Conservation (phyloP, 1,284 basidiomycete genomes). For the Cutaneotrichosporon sp. region DNA sequence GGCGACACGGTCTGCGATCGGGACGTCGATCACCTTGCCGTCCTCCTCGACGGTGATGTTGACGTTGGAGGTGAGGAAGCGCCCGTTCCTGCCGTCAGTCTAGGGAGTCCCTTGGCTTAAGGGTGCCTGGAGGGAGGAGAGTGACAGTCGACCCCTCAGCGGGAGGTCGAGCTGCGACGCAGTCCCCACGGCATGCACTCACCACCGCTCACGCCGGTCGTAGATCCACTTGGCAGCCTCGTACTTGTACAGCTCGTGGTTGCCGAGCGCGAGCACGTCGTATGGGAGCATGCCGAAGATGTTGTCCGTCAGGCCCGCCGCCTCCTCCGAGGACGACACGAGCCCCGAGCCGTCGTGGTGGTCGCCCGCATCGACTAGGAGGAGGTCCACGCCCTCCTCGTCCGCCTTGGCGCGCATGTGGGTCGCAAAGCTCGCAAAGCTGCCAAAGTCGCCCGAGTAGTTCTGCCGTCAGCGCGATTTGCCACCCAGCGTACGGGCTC, state of each 20-base stretch:
- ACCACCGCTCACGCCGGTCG: conserved; percentile 61
- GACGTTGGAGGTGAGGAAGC: conserved; percentile 79
- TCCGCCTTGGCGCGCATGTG: conserved; percentile 75
- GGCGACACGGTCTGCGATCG: conserved; percentile 61
- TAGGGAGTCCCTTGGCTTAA: no score
- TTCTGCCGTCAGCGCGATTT: conserved; percentile 34
- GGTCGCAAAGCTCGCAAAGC: conserved; percentile 74
- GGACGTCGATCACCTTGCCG: conserved; percentile 48
- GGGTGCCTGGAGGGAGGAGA: no score
- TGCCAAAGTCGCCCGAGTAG: conserved; percentile 68
- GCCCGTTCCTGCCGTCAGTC: conserved; percentile 60
- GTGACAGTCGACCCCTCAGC: no score
- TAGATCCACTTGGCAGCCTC: conserved; percentile 75
- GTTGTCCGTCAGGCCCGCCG: conserved; percentile 73
- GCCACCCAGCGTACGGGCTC: conserved; percentile 44
- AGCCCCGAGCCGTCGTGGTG: conserved; percentile 68
- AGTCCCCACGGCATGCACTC: conserved; percentile 16
- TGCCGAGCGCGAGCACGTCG: conserved; percentile 82
- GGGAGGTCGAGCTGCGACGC: no score
- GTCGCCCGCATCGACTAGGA: conserved; percentile 56
- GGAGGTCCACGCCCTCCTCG: conserved; percentile 44
- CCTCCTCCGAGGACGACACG: conserved; percentile 45
- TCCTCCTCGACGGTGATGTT: conserved; percentile 72
- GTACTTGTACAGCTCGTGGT: conserved; percentile 85
- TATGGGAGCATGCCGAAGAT: conserved; percentile 75